These are phyloP conservation scores for Neofusicoccum laricinum DNA, from an alignment of 2,329 filamentous ascomycete species.

Conservation along the genomic window DNA sequence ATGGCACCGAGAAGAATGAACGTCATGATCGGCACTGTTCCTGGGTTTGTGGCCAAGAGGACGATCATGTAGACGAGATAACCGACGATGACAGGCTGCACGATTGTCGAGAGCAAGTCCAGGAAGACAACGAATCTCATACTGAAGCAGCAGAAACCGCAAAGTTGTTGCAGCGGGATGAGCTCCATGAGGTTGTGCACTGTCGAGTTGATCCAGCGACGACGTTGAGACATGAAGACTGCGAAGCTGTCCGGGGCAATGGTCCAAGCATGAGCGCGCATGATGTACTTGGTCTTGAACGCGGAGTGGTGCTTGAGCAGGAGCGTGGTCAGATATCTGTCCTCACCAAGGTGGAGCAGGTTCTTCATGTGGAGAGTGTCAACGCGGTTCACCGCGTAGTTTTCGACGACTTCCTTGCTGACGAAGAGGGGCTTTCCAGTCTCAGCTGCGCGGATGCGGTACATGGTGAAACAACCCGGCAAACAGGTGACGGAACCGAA, in stretches of 20 bases:
- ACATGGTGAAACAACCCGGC: constrained; percentile 99
- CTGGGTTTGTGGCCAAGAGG: constrained; percentile 47
- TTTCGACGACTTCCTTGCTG: constrained; percentile 83
- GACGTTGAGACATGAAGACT: constrained; percentile 96
- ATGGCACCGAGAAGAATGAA: constrained; percentile 93
- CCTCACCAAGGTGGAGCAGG: constrained; percentile 90
- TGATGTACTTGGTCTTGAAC: constrained; percentile 98
- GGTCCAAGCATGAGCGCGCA: constrained; percentile 89
- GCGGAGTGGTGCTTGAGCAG: constrained; percentile 87
- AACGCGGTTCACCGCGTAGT: constrained; percentile 88
- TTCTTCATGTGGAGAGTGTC: constrained; percentile 99
- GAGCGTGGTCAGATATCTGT: constrained; percentile 93
- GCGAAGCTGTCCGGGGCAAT: constrained; percentile 92
- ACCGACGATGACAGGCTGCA: constrained; percentile 85
- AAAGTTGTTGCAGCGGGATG: constrained; percentile 88
- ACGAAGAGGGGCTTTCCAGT: constrained; percentile 95
- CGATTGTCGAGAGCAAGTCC: constrained; percentile 85
- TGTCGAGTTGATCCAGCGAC: constrained; percentile 99
- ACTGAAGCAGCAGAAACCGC: constrained; percentile 99
- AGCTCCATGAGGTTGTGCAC: constrained; percentile 97
- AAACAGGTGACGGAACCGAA: constrained; percentile 97
- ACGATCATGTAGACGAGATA: constrained; percentile 85
- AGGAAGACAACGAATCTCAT: constrained; percentile 98
- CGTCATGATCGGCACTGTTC: constrained; percentile 73
- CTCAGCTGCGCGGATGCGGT: constrained; percentile 90